Conservation (phyloP, 2,329 filamentous ascomycete species). For the Harringtonia aguacate region DNA sequence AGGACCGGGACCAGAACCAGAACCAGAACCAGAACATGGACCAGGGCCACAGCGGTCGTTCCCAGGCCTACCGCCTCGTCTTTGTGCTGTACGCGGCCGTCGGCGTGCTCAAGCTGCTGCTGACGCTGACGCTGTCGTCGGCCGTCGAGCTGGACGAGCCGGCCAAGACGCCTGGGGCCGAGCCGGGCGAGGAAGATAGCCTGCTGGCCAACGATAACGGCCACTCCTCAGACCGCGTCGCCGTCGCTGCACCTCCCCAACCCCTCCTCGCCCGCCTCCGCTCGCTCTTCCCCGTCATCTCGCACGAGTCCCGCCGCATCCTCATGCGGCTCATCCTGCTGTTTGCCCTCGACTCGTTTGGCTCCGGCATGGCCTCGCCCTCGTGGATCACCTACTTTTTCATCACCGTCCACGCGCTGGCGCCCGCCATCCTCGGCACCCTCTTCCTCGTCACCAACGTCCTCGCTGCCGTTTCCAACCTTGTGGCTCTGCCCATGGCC, state of each 20-base stretch:
- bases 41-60: too few relatives aligned
- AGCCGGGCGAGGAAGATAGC: not conserved
- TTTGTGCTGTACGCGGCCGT: constrained; percentile 48
- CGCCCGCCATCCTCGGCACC: constrained; percentile 38
- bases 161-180: not conserved
- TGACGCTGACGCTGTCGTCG: constrained; percentile 36
- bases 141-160: constrained; percentile 19
- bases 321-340: constrained; percentile 53
- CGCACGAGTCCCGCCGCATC: constrained; percentile 39
- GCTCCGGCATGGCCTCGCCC: constrained; percentile 57
- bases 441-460: constrained; percentile 44
- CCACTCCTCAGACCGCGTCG: too few relatives aligned
- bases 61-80: constrained; percentile 42
- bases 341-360: constrained; percentile 58
- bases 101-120: constrained; percentile 44
- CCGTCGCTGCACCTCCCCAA: too few relatives aligned
- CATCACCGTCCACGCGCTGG: constrained; percentile 33
- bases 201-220: not conserved
- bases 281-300: constrained; percentile 44
- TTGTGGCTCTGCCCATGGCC: constrained; percentile 42
- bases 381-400: constrained; percentile 50
- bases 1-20: constrained; percentile 20
- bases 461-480: constrained; percentile 38
- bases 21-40: too few relatives aligned
- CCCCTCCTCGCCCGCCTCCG: constrained; percentile 1